A percentile compares a stretch with the other conserved stretches of the same genome.
Evolutionary conservation across 1,284 basidiomycete genomes (phyloP).

Genomic region (Wolfiporia cocos): DNA sequence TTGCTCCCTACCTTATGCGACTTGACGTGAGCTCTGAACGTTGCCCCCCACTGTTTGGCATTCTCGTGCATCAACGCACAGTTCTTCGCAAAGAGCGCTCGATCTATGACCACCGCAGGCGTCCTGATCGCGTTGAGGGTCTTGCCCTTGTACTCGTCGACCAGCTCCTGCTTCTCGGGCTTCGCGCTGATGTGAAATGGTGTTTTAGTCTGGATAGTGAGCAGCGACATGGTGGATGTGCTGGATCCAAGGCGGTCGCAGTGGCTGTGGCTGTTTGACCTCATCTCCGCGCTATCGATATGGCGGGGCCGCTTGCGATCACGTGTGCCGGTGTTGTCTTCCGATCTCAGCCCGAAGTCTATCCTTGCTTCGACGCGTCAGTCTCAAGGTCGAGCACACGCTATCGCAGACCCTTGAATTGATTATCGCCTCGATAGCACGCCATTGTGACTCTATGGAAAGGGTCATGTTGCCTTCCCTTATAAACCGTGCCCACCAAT

Average conservation of each 20-base stretch:
- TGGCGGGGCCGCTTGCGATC: too few species aligned
- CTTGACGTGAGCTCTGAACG: conserved; percentile 80
- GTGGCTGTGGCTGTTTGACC: neutral
- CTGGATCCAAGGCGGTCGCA: neutral
- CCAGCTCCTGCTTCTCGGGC: conserved; percentile 50
- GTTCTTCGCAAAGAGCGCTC: conserved; percentile 62
- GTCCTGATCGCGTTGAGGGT: conserved; percentile 59
- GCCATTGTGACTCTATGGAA: neutral
- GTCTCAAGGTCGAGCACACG: too few species aligned
- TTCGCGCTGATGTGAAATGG: conserved; percentile 35
- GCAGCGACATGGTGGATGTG: neutral
- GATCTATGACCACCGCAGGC: conserved; percentile 76
- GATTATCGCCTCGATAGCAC: neutral
- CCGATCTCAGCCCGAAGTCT: neutral
- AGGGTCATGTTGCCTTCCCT: neutral
- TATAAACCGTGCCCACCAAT: neutral
- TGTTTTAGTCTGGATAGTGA: conserved; percentile 39
- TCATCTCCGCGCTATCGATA: neutral
- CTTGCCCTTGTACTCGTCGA: conserved; percentile 56
- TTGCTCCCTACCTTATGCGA: conserved; percentile 69
- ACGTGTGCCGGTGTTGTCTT: neutral
- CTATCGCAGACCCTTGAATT: too few species aligned
- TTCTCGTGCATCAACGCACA: conserved; percentile 68
- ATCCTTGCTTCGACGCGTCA: neutral
- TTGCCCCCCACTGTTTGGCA: conserved; percentile 57